These are phyloP conservation scores for Trypanosoma grayi DNA, from an alignment of 208 protist species.

Conservation along the genomic window DNA sequence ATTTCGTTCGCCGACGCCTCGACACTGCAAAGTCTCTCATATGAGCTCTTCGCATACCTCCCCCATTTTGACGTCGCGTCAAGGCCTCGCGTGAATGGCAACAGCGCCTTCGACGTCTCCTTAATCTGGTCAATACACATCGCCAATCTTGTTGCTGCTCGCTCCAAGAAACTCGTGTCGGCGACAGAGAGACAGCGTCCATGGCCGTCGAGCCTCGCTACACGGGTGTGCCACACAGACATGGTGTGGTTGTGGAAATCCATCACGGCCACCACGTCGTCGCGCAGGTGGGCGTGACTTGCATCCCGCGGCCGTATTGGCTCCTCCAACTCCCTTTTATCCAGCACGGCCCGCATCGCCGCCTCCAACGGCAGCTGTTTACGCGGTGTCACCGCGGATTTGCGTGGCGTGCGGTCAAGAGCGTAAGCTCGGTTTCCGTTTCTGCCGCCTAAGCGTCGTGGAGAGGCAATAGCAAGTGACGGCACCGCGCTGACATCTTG, in stretches of 20 bases:
- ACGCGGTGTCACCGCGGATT: no score
- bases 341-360: no score
- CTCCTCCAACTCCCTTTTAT: neutral
- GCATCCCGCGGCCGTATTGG: neutral
- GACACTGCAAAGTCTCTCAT: neutral
- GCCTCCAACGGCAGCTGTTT: no score
- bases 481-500: no score
- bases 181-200: neutral
- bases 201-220: neutral
- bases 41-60: constrained; percentile 4
- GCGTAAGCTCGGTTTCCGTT: no score
- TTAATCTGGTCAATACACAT: neutral
- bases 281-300: neutral
- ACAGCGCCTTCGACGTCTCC: neutral
- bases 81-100: neutral
- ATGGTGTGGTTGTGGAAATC: constrained; percentile 11
- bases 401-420: no score
- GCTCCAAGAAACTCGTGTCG: constrained; percentile 18
- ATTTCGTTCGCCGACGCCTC: neutral
- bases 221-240: constrained; percentile 4
- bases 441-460: no score
- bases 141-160: neutral
- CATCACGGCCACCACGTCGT: neutral
- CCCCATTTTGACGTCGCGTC: neutral
- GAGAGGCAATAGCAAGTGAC: no score